Base-by-base conservation (phyloP, 2,329 filamentous ascomycete genomes). In the Sporothrix sp. region DNA sequence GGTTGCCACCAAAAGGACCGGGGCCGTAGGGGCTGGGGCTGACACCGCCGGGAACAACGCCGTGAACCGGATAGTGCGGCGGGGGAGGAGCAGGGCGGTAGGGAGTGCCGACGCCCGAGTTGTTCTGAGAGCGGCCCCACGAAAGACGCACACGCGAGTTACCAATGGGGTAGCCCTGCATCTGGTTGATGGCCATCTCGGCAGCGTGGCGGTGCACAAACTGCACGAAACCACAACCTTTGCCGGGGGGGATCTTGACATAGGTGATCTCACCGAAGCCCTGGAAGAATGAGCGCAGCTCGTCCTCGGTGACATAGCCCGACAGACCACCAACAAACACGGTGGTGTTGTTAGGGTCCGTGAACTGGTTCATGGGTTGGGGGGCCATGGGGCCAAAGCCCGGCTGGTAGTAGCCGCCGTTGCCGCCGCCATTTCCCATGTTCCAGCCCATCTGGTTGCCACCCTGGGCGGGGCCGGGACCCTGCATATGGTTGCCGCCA, bases 111-210 rank as follows among this genome's bases (percentile, higher is more conserved):
- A 95, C 93, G 52, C 93, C 93, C 56, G 91, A 97, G 77, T 98
- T 28, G 81, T 97, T 98, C 77, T 98, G 93, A 50, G 87, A 94
- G 58, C 93, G 87, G 57, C 93, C 93, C 93, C 93, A 98, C 67
- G 88, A 95, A 59, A 98, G 79, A 62, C 93, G 89, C 54, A 98
- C 93, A 58, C 93, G 89, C 42, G 91, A 97, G 77, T 98, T 98
- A 51, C 93, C 93, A 63, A 98, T 98, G 21, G 93, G 93, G 67
- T 98, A 98, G 55, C 93, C 93, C 72, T 98, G 93, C 93, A 98
- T 98, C 72, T 98, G 93, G 73, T 98, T 98, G 79, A 98, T 98
- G 60, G 93, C 93, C 93, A 98, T 98, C 74, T 98, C 93, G 13
- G 93, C 93, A 48, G 93, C 93, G 64, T 98, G 93, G 59, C 93